Evolutionary conservation across 495 filamentous ascomycete genomes (phyloP), one percentile per base, ranked within the genome.

Genomic region (Penicillium flavigenum): DNA sequence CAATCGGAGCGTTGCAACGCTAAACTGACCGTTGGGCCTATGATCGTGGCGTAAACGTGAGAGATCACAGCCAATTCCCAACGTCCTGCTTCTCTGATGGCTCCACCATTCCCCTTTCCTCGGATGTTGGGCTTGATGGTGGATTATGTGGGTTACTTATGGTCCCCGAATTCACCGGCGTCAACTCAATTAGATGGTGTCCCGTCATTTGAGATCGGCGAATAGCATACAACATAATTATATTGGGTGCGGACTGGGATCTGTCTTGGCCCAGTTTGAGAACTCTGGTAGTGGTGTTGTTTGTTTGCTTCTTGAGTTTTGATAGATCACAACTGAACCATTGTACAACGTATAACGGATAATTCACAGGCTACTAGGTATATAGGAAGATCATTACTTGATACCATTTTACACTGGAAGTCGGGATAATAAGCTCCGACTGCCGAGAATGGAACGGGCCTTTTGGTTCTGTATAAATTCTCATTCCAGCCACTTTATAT

Each of bases 161-260:
- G 51, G 57, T 51, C 57, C 57, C 57, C 50, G 22, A 54, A 32
- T 45, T 32, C 49, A 41, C 61, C 56, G 61, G 64, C 64, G 58
- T 54, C 27, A 64, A 66, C 61, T 66, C 58, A 62, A 66, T 64
- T 64, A 31, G 36, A 36, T 43, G 44, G 56, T 55, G 3, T 24
- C 17, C 54, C 42, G 39, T n/a, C 34, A 46, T n/a, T 47, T 27
- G 44, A 47, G 58, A 66, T 59, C 61, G 56, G 52, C 58, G 44
- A 56, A 64, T 57, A 53, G 51, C 14, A 26, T 24, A 24, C 24
- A 5, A 24, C 24, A 49, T 43, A 42, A 17, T 47, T 24, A 41
- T 20, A 41, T 55, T 46, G 17, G 51, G 29, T 41, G 50, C 47
- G 32, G 26, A n/a, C 38, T 57, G 19, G 58, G 47, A 55, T 50